Conservation (phyloP, 441 rosid species). For the Adansonia gregorii region DNA sequence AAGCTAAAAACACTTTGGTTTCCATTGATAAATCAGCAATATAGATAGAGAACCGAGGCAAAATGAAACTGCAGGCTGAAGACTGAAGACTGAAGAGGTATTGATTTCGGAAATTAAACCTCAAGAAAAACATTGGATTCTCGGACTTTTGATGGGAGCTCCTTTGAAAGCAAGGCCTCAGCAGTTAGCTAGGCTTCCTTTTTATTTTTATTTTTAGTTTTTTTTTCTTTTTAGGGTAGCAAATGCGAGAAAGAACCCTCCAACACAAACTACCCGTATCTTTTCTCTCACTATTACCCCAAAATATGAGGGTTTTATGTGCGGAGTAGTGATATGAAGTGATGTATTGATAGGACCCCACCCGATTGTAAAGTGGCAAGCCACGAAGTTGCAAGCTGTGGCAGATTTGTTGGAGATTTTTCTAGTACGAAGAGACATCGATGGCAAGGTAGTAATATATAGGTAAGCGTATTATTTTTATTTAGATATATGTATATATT, state of each 20-base stretch:
- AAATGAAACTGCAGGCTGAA: too few relatives aligned
- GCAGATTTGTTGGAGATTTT: too few relatives aligned
- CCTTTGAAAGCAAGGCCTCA: conserved; percentile 1
- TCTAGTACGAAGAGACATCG: too few relatives aligned
- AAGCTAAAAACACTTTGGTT: background rate
- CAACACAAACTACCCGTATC: background rate
- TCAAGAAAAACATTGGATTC: conserved; percentile 9
- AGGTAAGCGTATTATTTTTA: too few relatives aligned
- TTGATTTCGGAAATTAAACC: background rate
- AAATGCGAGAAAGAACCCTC: background rate
- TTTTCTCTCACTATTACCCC: background rate
- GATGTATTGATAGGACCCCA: too few relatives aligned
- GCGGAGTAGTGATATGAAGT: too few relatives aligned
- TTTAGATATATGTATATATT: too few relatives aligned
- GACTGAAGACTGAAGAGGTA: too few relatives aligned
- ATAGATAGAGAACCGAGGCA: background rate
- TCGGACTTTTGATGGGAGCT: conserved; percentile 15
- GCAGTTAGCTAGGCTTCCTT: background rate
- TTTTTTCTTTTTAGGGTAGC: background rate
- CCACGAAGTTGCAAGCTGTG: too few relatives aligned
- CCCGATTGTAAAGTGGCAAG: too few relatives aligned
- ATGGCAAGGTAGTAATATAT: too few relatives aligned
- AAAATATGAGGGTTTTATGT: background rate
- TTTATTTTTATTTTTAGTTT: background rate
- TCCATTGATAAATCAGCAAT: background rate